These are phyloP conservation scores for Scolecobasidium constrictum DNA, from an alignment of 2,329 filamentous ascomycete species.

Conservation along the genomic window DNA sequence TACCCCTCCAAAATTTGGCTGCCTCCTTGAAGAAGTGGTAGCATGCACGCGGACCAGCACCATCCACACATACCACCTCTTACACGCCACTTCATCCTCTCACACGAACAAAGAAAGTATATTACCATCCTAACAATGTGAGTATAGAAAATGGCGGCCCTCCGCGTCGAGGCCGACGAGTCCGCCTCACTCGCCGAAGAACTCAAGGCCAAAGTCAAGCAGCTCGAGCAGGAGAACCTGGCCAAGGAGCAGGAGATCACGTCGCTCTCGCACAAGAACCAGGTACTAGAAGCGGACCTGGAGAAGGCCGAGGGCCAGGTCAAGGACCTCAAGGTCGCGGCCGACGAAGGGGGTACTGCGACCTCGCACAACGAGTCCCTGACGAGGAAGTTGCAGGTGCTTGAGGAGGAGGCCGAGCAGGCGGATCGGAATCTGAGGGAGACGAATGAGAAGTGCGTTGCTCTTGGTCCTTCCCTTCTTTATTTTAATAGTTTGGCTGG, in stretches of 20 bases:
- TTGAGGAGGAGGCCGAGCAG: conserved; percentile 96
- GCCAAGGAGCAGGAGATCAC: conserved; percentile 97
- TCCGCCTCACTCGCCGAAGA: conserved; percentile 74
- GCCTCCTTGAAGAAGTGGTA: conserved; percentile 1
- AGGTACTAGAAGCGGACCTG: conserved; percentile 76
- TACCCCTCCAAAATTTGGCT: conserved; percentile 14
- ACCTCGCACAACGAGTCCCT: conserved; percentile 86
- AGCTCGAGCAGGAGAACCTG: conserved; percentile 86
- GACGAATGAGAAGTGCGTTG: conserved; percentile 91
- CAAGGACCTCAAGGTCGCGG: conserved; percentile 79
- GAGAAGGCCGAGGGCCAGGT: conserved; percentile 81
- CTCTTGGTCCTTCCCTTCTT: conserved; percentile 11
- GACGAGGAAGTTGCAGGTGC: conserved; percentile 82
- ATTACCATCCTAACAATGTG: background rate
- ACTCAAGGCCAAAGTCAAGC: conserved; percentile 76
- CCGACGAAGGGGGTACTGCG: conserved; percentile 70
- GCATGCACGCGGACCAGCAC: too few species aligned
- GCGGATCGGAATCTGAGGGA: conserved; percentile 94
- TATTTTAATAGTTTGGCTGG: conserved; percentile 5
- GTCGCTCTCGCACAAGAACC: conserved; percentile 91
- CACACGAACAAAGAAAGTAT: background rate
- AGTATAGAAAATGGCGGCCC: conserved; percentile 79
- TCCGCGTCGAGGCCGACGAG: conserved; percentile 89
- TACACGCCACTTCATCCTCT: too few species aligned
- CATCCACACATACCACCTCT: too few species aligned